Evolutionary conservation across 345 rosid species (phyloP).

Genomic region (Melaleuca alternifolia): DNA sequence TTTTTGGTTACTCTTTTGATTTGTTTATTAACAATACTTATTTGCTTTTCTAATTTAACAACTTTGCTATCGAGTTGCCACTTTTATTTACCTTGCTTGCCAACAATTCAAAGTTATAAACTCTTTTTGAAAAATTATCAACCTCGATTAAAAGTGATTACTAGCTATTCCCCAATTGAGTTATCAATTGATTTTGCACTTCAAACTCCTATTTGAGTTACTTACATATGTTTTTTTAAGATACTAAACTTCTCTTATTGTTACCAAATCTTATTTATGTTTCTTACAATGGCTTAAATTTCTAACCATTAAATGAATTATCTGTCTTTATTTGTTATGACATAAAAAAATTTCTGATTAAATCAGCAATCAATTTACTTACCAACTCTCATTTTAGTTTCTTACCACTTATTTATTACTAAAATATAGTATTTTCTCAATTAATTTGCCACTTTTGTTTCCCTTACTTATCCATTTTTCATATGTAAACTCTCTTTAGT

Average conservation of each 20-base stretch:
- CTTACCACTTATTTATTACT: not conserved
- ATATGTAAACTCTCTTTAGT: not conserved
- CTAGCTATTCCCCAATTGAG: not conserved
- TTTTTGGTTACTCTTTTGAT: not conserved
- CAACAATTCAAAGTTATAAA: not conserved
- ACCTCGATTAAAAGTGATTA: not conserved
- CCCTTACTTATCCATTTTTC: not conserved
- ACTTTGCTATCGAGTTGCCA: not conserved
- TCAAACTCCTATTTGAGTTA: not conserved
- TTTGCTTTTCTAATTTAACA: not conserved
- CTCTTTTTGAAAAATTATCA: not conserved
- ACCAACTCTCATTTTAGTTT: not conserved
- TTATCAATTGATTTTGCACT: not conserved
- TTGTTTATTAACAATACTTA: not conserved
- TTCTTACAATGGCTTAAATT: not conserved
- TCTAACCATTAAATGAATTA: not conserved
- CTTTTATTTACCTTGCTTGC: not conserved
- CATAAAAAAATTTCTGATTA: not conserved
- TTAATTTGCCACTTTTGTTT: not conserved
- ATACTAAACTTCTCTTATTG: not conserved
- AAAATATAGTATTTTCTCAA: not conserved
- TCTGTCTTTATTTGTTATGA: not conserved
- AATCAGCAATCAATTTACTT: not conserved
- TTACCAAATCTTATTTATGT: not conserved
- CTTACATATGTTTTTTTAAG: not conserved